A percentile compares a stretch with the other conserved stretches of the same genome.
These are phyloP conservation scores for Fusarium sp. DNA, from an alignment of 2,329 filamentous ascomycete species.

Conservation along the genomic window DNA sequence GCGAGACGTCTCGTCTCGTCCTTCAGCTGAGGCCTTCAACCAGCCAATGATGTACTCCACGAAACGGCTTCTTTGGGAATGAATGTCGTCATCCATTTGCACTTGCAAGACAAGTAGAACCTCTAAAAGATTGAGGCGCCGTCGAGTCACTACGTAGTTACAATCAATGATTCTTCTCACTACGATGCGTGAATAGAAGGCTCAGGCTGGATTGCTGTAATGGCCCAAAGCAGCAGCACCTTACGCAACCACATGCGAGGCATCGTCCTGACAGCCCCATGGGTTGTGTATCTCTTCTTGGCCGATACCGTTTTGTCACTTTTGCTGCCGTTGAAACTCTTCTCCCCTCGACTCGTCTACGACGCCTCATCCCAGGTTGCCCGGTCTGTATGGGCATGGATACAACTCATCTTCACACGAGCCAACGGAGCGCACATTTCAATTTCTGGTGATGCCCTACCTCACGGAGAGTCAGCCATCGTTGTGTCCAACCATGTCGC, in stretches of 20 bases:
- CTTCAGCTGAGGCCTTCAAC: background rate
- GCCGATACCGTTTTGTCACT: constrained; percentile 64
- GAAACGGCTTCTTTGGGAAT: constrained; percentile 12
- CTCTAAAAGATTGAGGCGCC: background rate
- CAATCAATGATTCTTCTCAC: background rate
- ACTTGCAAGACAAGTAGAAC: constrained; percentile 2
- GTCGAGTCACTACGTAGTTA: background rate
- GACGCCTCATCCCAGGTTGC: constrained; percentile 66
- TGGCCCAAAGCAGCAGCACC: constrained; percentile 24
- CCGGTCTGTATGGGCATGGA: constrained; percentile 65
- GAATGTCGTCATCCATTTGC: constrained; percentile 21
- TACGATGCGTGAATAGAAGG: background rate
- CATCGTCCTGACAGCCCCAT: constrained; percentile 59
- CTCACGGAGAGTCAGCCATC: constrained; percentile 67
- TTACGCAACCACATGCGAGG: constrained; percentile 56
- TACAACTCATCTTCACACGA: constrained; percentile 67
- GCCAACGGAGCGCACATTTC: constrained; percentile 65
- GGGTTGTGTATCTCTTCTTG: constrained; percentile 63
- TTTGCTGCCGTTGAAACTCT: constrained; percentile 59
- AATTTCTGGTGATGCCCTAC: constrained; percentile 64
- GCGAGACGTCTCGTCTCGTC: background rate
- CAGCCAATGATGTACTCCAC: background rate
- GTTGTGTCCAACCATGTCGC: constrained; percentile 70
- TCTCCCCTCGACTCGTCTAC: constrained; percentile 64
- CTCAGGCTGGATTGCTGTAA: background rate